Conservation (phyloP, 352 stramenopile species). For the Globisporangium abappressorium region DNA sequence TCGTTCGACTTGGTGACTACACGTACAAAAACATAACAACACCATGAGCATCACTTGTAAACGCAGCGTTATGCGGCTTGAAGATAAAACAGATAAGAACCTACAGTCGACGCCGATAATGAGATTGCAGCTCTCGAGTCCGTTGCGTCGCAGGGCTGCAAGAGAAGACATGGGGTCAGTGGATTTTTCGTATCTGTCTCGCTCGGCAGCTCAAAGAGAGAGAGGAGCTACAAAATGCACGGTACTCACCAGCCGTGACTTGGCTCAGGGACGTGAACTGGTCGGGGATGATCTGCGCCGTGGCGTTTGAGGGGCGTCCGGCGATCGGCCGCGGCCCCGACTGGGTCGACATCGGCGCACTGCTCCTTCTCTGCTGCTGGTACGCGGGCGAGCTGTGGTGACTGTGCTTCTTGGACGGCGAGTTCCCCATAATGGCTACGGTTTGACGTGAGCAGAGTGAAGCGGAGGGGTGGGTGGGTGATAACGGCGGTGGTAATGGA, state of each 20-base stretch:
- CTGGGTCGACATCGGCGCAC: slow-evolving; percentile 24
- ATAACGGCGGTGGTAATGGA: not conserved
- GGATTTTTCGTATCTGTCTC: not conserved
- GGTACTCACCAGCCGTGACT: slow-evolving; percentile 43
- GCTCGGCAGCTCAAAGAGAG: not conserved
- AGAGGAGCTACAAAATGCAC: not conserved
- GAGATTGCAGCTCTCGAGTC: slow-evolving; percentile 84
- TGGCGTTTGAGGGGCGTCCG: slow-evolving; percentile 19
- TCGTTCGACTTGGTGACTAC: slow-evolving; percentile 89
- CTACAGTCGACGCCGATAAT: slow-evolving; percentile 86
- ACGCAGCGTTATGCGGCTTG: not conserved
- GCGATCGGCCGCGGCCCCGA: slow-evolving; percentile 30
- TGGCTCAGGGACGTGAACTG: slow-evolving; percentile 66
- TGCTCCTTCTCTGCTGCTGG: slow-evolving; percentile 11
- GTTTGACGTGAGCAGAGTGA: not conserved
- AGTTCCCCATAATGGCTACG: slow-evolving; percentile 31
- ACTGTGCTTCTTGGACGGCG: slow-evolving; percentile 1
- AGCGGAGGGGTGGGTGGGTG: not conserved
- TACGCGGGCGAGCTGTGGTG: not conserved
- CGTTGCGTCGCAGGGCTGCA: slow-evolving; percentile 62
- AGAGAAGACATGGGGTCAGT: not conserved
- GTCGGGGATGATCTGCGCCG: slow-evolving; percentile 58
- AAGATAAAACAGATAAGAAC: slow-evolving; percentile 12
- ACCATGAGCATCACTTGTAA: not conserved
- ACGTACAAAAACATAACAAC: slow-evolving; percentile 23